These are phyloP conservation scores for Falciphora oryzae DNA, from an alignment of 2,329 filamentous ascomycete genomes.

Conservation along the genomic window DNA sequence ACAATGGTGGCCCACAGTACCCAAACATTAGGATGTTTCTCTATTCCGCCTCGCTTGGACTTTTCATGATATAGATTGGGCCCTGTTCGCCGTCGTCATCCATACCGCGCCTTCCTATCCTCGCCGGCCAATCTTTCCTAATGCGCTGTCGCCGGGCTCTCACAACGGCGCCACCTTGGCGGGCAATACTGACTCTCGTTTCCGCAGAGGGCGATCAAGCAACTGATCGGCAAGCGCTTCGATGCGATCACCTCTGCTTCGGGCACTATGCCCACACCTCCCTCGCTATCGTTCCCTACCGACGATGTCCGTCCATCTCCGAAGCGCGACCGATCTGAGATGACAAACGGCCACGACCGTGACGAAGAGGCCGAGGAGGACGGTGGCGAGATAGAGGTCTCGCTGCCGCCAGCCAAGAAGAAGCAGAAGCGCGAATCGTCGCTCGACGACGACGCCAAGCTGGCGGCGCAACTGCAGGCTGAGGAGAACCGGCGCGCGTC, in stretches of 20 bases:
- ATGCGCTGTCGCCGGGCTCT: too few relatives aligned
- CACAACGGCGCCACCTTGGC: background rate
- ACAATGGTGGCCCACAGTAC: background rate
- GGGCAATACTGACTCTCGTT: background rate
- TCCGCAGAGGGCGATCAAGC: constrained; percentile 60
- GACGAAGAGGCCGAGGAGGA: constrained; percentile 26
- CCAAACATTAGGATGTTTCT: background rate
- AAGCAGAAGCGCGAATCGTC: constrained; percentile 61
- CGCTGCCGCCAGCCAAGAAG: constrained; percentile 46
- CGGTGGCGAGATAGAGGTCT: constrained; percentile 41
- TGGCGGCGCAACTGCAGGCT: constrained; percentile 83
- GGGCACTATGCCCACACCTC: constrained; percentile 43
- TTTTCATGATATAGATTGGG: background rate
- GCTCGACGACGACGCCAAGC: constrained; percentile 68
- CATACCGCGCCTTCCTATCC: background rate
- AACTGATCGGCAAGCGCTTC: constrained; percentile 67
- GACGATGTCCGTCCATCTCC: constrained; percentile 19
- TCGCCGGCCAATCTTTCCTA: background rate
- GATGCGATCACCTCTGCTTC: constrained; percentile 56
- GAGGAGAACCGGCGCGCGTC: constrained; percentile 72
- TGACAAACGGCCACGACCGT: constrained; percentile 22
- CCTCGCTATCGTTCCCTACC: constrained; percentile 25
- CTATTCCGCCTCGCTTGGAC: background rate
- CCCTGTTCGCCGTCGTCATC: too few relatives aligned
- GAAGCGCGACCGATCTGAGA: constrained; percentile 30